Base-by-base conservation (phyloP, 1,139 yeast genomes). In the Blastobotrys ciferrii region DNA sequence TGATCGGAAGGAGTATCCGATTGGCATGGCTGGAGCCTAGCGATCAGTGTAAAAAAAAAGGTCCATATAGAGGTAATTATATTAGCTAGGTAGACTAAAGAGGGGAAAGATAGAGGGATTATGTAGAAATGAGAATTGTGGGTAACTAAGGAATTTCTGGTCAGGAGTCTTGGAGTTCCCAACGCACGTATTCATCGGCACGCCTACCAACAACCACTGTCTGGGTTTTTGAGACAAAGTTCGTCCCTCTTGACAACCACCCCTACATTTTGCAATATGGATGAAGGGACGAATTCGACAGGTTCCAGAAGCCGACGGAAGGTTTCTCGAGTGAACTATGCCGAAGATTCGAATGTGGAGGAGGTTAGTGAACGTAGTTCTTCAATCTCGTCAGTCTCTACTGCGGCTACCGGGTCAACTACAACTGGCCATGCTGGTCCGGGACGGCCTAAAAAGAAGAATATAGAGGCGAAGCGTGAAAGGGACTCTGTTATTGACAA, bases 261-360 rank as follows among this genome's bases (percentile, higher is more conserved):
- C 40, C 40, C 3, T 36, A 36, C n/a, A 36, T 36, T 7, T 41
- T 7, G 17, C 37, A 41, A 18, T 32, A 41, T 31, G 42, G 42
- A 41, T 32, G 37, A 20, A 18, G 40, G 40, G 12, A 19, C 40
- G 19, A 36, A 36, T 36, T 13, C 6, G 30, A 18, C 40, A 23
- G 40, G 40, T 7, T 48, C 46, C 11, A 55, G 63, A 25, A 47
- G 60, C 36, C 57, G 61, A 14, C 55, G 65, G 25, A 56, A 59
- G 40, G 54, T 56, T 15, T 54, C 63, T 17, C 53, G 66, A 45
- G 64, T 62, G 30, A 62, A 62, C 50, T 62, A 62, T 43, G 63
- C 66, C 32, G 66, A 62, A 44, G 63, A 60, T 33, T 41, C 35
- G 14, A 32, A 36, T 23, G 32, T 42, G 9, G 50, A 46, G 30